These are phyloP conservation scores for Kalanchoe fedtschenkoi DNA, from an alignment of 164 flowering plant genomes.

Conservation along the genomic window DNA sequence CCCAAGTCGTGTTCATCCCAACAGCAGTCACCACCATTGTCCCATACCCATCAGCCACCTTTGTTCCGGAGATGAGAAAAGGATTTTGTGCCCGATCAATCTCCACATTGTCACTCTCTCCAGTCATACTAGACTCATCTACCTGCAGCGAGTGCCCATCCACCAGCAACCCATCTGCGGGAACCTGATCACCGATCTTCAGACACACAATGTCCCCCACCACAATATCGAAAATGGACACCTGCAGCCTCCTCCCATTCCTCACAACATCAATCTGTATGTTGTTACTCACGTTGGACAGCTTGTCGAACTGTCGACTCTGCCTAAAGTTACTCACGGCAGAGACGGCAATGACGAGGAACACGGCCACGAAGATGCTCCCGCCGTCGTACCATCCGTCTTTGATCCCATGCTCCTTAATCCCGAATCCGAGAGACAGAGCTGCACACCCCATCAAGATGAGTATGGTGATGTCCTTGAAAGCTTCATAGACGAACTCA, in stretches of 20 bases:
- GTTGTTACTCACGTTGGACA: slow-evolving; percentile 7
- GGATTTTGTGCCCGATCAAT: slow-evolving; percentile 7
- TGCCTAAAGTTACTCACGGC: slow-evolving; percentile 9
- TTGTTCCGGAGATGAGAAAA: slow-evolving; percentile 13
- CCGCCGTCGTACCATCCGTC: slow-evolving; percentile 14
- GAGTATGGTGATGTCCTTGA: slow-evolving; percentile 8
- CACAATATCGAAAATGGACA: slow-evolving; percentile 11
- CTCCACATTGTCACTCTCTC: slow-evolving; percentile 23
- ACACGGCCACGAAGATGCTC: slow-evolving; percentile 12
- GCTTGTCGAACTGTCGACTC: slow-evolving; percentile 10
- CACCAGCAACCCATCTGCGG: slow-evolving; percentile 12
- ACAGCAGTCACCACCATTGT: slow-evolving; percentile 20
- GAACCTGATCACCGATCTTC: slow-evolving; percentile 14
- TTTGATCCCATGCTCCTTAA: slow-evolving; percentile 8
- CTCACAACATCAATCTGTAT: slow-evolving; percentile 11
- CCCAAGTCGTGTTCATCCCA: slow-evolving; percentile 25
- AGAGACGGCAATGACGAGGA: slow-evolving; percentile 8
- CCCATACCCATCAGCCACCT: slow-evolving; percentile 17
- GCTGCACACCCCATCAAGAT: slow-evolving; percentile 12
- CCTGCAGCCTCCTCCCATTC: slow-evolving; percentile 10
- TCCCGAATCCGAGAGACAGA: slow-evolving; percentile 11
- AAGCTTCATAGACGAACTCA: slow-evolving; percentile 12
- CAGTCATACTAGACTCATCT: slow-evolving; percentile 19
- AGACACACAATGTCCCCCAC: slow-evolving; percentile 13
- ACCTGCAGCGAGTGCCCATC: slow-evolving; percentile 12